Evolutionary conservation across 2,329 filamentous ascomycete genomes (phyloP).

Genomic region (Colletotrichum chlorophyti): DNA sequence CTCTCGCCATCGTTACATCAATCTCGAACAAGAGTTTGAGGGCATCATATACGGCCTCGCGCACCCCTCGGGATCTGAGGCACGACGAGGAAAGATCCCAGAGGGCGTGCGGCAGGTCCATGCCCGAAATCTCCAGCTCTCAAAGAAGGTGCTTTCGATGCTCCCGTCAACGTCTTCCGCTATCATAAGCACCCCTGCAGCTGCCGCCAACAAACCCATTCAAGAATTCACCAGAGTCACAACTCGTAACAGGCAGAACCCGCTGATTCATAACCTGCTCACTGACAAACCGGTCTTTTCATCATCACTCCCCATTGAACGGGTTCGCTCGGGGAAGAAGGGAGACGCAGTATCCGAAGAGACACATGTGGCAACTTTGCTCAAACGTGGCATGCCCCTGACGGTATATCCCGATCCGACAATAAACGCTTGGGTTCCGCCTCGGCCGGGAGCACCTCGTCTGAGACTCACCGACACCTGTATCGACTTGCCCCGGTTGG

Average conservation of each 20-base stretch:
- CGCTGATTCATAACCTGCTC: constrained; percentile 91
- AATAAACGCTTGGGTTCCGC: constrained; percentile 70
- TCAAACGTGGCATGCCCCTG: constrained; percentile 90
- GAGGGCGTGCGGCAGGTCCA: constrained; percentile 32
- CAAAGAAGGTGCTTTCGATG: constrained; percentile 73
- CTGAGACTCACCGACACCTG: constrained; percentile 79
- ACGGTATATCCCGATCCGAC: constrained; percentile 80
- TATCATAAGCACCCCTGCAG: constrained; percentile 84
- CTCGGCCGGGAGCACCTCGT: constrained; percentile 62
- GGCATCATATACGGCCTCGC: constrained; percentile 69
- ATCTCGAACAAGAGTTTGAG: constrained; percentile 88
- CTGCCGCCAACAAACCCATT: constrained; percentile 66
- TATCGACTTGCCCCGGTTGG: constrained; percentile 82
- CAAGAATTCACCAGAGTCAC: constrained; percentile 56
- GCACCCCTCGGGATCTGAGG: constrained; percentile 3
- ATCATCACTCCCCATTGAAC: constrained; percentile 81
- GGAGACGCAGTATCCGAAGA: constrained; percentile 17
- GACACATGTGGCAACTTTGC: constrained; percentile 71
- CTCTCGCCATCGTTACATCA: constrained; percentile 71
- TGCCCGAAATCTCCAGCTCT: constrained; percentile 75
- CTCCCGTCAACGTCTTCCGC: constrained; percentile 86
- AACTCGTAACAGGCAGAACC: constrained; percentile 71
- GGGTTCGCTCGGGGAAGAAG: constrained; percentile 52
- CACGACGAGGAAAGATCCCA: constrained; percentile 4
- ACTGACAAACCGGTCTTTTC: constrained; percentile 95